These are phyloP conservation scores for Epichloe festucae DNA, from an alignment of 2,329 filamentous ascomycete genomes.

Conservation along the genomic window DNA sequence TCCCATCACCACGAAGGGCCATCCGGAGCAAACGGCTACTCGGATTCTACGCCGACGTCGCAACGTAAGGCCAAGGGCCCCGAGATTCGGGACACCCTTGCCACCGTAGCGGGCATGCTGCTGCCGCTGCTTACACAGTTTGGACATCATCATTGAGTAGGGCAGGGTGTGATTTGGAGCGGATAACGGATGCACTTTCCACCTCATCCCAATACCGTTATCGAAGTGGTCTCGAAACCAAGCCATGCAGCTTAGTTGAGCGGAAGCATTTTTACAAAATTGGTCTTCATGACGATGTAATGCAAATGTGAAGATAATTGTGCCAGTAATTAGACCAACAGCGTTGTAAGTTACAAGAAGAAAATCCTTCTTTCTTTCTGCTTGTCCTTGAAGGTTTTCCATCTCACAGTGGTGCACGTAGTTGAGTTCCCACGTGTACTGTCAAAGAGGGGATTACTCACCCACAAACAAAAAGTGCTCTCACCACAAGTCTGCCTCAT, in stretches of 20 bases:
- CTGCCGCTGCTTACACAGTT: constrained; percentile 66
- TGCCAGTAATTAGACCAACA: not conserved
- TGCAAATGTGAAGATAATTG: not conserved
- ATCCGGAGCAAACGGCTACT: constrained; percentile 37
- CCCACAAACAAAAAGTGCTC: too few relatives aligned
- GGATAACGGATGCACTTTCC: not conserved
- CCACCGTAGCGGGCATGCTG: constrained; percentile 64
- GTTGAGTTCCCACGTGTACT: too few relatives aligned
- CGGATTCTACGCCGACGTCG: constrained; percentile 29
- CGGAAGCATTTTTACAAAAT: too few relatives aligned
- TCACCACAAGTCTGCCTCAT: too few relatives aligned
- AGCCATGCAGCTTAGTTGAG: too few relatives aligned
- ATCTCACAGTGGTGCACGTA: too few relatives aligned
- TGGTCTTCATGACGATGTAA: too few relatives aligned
- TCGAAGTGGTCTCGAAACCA: too few relatives aligned
- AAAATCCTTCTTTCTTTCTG: not conserved
- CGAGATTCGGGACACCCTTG: constrained; percentile 55
- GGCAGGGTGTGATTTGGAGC: not conserved
- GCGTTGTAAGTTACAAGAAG: not conserved
- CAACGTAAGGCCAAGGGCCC: constrained; percentile 42
- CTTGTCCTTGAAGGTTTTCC: too few relatives aligned
- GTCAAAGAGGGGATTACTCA: too few relatives aligned
- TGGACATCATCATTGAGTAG: constrained; percentile 47
- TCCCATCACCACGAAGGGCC: constrained; percentile 39
- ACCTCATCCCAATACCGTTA: not conserved